Conservation (phyloP, 495 filamentous ascomycete genomes). For the Lasiosphaeria hispida region DNA sequence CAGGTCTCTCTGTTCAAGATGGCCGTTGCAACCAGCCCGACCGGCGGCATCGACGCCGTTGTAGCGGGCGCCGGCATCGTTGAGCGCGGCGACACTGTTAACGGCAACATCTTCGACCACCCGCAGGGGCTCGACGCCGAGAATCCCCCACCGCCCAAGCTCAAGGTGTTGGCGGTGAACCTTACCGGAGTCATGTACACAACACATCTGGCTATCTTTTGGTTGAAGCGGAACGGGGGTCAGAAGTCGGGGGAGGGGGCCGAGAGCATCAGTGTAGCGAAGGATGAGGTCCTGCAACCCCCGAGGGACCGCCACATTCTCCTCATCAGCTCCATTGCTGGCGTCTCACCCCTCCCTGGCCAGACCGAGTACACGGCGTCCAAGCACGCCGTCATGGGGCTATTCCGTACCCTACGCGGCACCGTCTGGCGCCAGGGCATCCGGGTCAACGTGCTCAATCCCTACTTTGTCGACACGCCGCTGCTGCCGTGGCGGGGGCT, state of each 20-base stretch:
- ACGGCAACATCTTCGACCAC: slow-evolving; percentile 35
- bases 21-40: slow-evolving; percentile 51
- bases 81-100: slow-evolving; percentile 25
- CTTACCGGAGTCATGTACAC: slow-evolving; percentile 64
- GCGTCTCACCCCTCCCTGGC: slow-evolving; percentile 44
- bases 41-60: slow-evolving; percentile 57
- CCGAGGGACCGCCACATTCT: slow-evolving; percentile 50
- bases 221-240: slow-evolving; percentile 43
- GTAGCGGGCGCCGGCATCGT: slow-evolving; percentile 69
- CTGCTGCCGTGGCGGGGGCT: slow-evolving; percentile 43
- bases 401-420: slow-evolving; percentile 57
- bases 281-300: too few relatives aligned
- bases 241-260: not conserved
- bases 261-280: not conserved
- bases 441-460: slow-evolving; percentile 58
- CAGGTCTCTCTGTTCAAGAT: slow-evolving; percentile 60
- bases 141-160: slow-evolving; percentile 49
- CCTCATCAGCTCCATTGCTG: slow-evolving; percentile 56
- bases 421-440: slow-evolving; percentile 48
- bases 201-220: slow-evolving; percentile 59
- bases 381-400: slow-evolving; percentile 64
- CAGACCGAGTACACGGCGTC: slow-evolving; percentile 55
- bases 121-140: slow-evolving; percentile 38
- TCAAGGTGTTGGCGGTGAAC: slow-evolving; percentile 59
- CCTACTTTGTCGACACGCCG: slow-evolving; percentile 68